Conservation (phyloP, 805 yeast genomes). For the Candida ponderosae region DNA sequence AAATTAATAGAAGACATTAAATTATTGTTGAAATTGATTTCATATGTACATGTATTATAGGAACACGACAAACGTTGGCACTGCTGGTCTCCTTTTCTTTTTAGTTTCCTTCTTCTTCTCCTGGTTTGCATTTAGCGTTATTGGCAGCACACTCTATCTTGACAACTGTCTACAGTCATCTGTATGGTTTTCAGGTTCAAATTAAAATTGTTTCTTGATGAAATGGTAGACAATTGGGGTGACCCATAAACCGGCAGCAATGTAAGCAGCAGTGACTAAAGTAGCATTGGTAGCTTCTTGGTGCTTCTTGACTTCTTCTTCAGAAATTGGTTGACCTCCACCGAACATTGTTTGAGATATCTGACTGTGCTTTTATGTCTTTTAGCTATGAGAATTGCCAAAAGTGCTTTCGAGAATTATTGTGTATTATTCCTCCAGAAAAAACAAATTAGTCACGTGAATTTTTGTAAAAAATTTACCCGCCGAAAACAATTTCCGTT, state of each 20-base stretch:
- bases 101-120: not conserved
- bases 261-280: conserved; percentile 47
- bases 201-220: conserved; percentile 38
- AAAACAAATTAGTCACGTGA: no score
- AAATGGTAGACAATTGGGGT: conserved; percentile 49
- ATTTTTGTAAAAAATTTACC: no score
- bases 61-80: no score
- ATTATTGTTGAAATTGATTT: no score
- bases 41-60: no score
- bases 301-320: conserved; percentile 61
- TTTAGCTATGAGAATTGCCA: conserved; percentile 12
- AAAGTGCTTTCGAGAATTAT: not conserved
- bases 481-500: no score
- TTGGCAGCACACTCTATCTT: no score
- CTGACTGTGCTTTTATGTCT: conserved; percentile 13
- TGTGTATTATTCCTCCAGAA: no score
- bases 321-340: conserved; percentile 48
- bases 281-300: conserved; percentile 56
- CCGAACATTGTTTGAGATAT: conserved; percentile 29
- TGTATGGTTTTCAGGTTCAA: no score
- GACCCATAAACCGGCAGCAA: conserved; percentile 57
- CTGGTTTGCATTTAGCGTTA: no score
- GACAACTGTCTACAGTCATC: no score
- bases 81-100: not conserved
- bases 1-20: no score